Evolutionary conservation across 140 eudicot species (phyloP).

Genomic region (Senecio squalidus): DNA sequence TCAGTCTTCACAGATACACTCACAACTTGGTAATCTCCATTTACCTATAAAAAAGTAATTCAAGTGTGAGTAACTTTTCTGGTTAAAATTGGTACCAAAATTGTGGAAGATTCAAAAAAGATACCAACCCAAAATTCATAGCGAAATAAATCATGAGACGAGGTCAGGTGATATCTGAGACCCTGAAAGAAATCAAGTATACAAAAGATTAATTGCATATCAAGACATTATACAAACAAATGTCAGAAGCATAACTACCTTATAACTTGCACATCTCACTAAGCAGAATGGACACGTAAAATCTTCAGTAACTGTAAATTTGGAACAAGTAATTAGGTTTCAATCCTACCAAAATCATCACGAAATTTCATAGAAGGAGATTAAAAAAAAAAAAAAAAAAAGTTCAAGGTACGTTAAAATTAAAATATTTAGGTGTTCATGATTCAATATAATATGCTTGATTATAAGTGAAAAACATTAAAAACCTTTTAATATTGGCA

Average conservation of each 20-base stretch:
- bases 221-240: constrained; percentile 1
- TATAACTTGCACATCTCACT: constrained; percentile 77
- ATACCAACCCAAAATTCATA: constrained; percentile 85
- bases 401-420: too few species aligned
- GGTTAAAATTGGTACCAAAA: constrained; percentile 2
- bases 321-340: constrained; percentile 17
- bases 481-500: background rate
- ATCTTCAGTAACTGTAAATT: constrained; percentile 81
- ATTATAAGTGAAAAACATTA: background rate
- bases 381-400: background rate
- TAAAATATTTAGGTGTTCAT: too few species aligned
- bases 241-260: constrained; percentile 34
- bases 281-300: constrained; percentile 90
- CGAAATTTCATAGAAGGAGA: background rate
- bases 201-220: background rate
- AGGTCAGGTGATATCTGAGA: constrained; percentile 59
- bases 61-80: background rate
- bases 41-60: constrained; percentile 43
- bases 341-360: constrained; percentile 6
- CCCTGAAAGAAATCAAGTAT: constrained; percentile 45
- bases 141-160: constrained; percentile 86
- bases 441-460: too few species aligned
- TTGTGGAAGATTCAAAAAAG: constrained; percentile 15
- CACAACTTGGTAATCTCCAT: constrained; percentile 76
- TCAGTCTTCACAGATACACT: constrained; percentile 67